A percentile compares a stretch with the other conserved stretches of the same genome.
phyloP scores from a whole-genome alignment of 768 basidiomycete species.

The Xerocomus spinulosus region DNA sequence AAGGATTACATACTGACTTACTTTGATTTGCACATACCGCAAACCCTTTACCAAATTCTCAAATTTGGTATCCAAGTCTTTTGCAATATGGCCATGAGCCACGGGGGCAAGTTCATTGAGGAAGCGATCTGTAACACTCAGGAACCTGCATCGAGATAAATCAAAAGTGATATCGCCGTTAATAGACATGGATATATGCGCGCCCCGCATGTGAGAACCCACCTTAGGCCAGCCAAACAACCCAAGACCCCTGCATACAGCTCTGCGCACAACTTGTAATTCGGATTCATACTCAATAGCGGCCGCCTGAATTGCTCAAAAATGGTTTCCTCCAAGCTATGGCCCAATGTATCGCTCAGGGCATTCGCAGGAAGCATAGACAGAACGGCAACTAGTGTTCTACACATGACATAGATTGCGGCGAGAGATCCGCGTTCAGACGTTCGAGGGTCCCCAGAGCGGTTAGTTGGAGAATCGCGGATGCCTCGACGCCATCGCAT shows the following conservation, averaged over 20 bases:
- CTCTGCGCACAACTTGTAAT: constrained; percentile 77
- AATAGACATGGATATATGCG: background rate
- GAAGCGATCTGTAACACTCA: constrained; percentile 91
- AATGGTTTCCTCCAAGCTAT: constrained; percentile 79
- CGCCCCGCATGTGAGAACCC: constrained; percentile 19
- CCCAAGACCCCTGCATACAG: constrained; percentile 83
- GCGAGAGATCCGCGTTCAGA: constrained; percentile 75
- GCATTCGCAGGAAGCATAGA: constrained; percentile 70
- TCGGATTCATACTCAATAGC: constrained; percentile 59
- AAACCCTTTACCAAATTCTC: constrained; percentile 83
- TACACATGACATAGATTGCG: constrained; percentile 86
- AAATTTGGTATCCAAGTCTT: constrained; percentile 76
- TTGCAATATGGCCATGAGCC: constrained; percentile 67
- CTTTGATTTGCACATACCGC: constrained; percentile 79
- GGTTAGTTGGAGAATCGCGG: constrained; percentile 48
- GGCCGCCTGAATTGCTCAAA: constrained; percentile 81
- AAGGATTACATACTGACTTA: constrained; percentile 21
- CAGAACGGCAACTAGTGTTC: constrained; percentile 75
- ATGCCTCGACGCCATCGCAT: constrained; percentile 84
- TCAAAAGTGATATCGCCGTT: background rate
- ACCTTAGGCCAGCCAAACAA: constrained; percentile 78
- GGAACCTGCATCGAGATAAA: constrained; percentile 49
- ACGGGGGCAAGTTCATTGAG: constrained; percentile 73
- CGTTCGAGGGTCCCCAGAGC: constrained; percentile 27
- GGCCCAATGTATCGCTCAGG: constrained; percentile 71